These are phyloP conservation scores for Lycium ferocissimum DNA, from an alignment of 257 asterid species.

Conservation along the genomic window DNA sequence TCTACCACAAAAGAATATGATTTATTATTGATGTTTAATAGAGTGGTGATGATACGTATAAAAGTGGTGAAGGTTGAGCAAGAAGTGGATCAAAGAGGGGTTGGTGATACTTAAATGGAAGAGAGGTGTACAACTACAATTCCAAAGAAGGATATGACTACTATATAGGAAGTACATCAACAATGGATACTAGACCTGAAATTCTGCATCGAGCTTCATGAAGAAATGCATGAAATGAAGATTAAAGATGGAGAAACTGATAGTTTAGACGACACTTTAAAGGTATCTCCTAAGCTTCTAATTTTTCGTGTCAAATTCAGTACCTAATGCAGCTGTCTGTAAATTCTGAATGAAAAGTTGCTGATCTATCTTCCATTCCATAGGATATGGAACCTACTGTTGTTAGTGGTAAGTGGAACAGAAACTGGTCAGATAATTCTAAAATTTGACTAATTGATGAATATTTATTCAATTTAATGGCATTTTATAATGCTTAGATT, in stretches of 20 bases:
- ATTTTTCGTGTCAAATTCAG: neutral
- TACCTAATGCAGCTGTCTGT: neutral
- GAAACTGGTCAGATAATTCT: conserved; percentile 71
- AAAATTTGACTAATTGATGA: too few relatives aligned
- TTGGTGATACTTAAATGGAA: neutral
- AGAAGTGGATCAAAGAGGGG: neutral
- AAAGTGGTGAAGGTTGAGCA: too few relatives aligned
- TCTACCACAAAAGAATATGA: neutral
- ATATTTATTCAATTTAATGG: too few relatives aligned
- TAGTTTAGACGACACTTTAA: neutral
- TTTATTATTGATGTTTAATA: neutral
- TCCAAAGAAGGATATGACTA: conserved; percentile 4
- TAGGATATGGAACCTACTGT: conserved; percentile 80
- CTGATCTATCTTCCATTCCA: neutral
- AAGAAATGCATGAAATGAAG: conserved; percentile 51
- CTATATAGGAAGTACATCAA: neutral
- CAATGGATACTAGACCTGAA: neutral
- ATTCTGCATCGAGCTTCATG: conserved; percentile 41
- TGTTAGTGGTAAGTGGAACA: conserved; percentile 72
- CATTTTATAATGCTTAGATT: too few relatives aligned
- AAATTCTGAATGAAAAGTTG: neutral
- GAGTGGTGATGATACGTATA: too few relatives aligned
- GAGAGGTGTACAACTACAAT: neutral
- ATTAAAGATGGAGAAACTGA: conserved; percentile 46
- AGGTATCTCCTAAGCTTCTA: neutral